Base-by-base conservation (phyloP, 345 rosid genomes). In the Ricinus communis region DNA sequence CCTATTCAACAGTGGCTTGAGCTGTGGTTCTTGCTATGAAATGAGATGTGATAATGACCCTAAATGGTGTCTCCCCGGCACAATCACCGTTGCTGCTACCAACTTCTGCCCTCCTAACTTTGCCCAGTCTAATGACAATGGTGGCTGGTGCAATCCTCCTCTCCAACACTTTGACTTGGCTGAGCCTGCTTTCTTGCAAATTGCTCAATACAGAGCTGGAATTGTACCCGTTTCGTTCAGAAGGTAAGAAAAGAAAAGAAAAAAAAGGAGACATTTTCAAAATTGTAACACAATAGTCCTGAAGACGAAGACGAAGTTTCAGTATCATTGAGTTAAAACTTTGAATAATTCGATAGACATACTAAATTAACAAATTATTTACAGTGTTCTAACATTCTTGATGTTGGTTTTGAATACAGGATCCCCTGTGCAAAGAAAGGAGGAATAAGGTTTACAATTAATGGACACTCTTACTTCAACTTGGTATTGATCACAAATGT, bases 121-220 rank as follows among this genome's bases (percentile, higher is more conserved):
- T 0, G 95, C 86, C 15, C 73, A 84, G 53, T 11, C 97, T 11
- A 94, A 91, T 11, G 87, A 86, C 81, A 90, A 94, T 13, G 98
- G 98, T 36, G 98, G 98, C 11, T 94, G 98, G 98, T 94, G 98
- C 80, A 94, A 94, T 69, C 97, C 98, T 74, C 98, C 98, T 41
- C 96, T 94, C 41, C 88, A 94, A 58, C 98, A 94, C 79, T 94
- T 94, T 19, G 98, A 94, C 77, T 47, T 94, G 79, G 98, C 98
- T 4, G 96, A 94, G 75, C 98, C 98, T 21, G 95, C 96, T 64
- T 94, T 91, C 87, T 75, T 90, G 70, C 95, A 90, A 18, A 91
- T 94, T 51, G 98, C 98, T 66, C 97, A 94, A 25, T 94, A 94
- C 82, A 76, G 87, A 0, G 97, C 98, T 7, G 98, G 98, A 46